These are phyloP conservation scores for Gentiana macrophylla DNA, from an alignment of 257 asterid species.

Conservation along the genomic window DNA sequence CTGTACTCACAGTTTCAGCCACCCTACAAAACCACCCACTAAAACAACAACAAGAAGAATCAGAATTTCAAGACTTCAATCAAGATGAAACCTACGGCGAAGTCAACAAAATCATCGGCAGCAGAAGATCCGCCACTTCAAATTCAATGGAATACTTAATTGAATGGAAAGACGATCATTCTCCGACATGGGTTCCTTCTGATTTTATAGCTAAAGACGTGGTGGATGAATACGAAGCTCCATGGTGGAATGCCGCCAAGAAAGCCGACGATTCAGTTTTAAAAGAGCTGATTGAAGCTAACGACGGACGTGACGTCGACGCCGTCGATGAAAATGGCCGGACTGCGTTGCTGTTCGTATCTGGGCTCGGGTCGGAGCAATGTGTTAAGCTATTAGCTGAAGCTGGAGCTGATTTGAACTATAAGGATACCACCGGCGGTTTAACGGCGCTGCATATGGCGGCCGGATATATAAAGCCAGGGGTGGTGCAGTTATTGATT, in stretches of 20 bases:
- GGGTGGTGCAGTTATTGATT: constrained; percentile 43
- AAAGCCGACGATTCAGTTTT: constrained; percentile 58
- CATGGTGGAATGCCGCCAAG: constrained; percentile 93
- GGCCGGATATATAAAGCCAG: constrained; percentile 75
- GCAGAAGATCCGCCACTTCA: constrained; percentile 40
- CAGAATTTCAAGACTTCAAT: constrained; percentile 37
- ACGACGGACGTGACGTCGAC: constrained; percentile 60
- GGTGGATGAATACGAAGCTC: constrained; percentile 75
- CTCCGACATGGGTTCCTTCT: constrained; percentile 96
- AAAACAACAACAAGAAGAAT: not conserved
- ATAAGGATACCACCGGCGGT: constrained; percentile 53
- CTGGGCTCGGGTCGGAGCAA: constrained; percentile 84
- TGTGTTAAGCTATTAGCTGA: constrained; percentile 59
- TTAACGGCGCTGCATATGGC: constrained; percentile 84
- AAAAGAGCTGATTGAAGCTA: constrained; percentile 28
- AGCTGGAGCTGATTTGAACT: constrained; percentile 59
- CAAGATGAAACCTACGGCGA: constrained; percentile 73
- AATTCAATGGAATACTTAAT: constrained; percentile 74
- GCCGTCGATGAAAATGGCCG: constrained; percentile 80
- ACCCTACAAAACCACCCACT: constrained; percentile 43
- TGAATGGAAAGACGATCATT: constrained; percentile 87
- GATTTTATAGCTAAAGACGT: constrained; percentile 74
- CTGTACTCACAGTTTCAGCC: constrained; percentile 26
- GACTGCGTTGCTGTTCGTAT: constrained; percentile 72
- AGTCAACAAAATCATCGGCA: constrained; percentile 63